Evolutionary conservation across 805 yeast genomes (phyloP).

Genomic region (Ogataea corticis): DNA sequence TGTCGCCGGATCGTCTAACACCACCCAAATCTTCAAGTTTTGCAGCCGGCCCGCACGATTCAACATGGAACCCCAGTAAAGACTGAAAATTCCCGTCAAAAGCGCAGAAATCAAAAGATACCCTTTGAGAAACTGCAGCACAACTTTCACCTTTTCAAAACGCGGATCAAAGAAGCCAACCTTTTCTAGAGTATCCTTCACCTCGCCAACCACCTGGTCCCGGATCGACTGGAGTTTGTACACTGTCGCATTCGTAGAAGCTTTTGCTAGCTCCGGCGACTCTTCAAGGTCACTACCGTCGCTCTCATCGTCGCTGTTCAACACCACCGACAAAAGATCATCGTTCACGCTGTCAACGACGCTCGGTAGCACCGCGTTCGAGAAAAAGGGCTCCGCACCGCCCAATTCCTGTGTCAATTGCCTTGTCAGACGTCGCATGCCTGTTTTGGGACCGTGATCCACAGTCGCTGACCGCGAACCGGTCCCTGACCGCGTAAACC

Average conservation of each 20-base stretch:
- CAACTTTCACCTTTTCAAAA: constrained; percentile 17
- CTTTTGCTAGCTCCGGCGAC: neutral
- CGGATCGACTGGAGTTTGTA: constrained; percentile 16
- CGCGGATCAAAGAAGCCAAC: constrained; percentile 31
- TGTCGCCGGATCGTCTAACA: constrained; percentile 21
- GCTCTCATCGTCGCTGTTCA: constrained; percentile 13
- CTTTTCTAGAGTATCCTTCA: constrained; percentile 22
- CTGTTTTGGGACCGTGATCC: neutral
- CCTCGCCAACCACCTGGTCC: constrained; percentile 19
- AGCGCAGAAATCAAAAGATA: constrained; percentile 34
- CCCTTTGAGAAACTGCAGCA: constrained; percentile 24
- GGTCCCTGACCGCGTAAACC: constrained; percentile 7
- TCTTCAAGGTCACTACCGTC: constrained; percentile 3
- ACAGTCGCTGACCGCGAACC: constrained; percentile 6
- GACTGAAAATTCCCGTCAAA: constrained; percentile 39
- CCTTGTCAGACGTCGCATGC: constrained; percentile 9
- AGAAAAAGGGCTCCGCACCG: constrained; percentile 15
- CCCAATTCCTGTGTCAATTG: constrained; percentile 16
- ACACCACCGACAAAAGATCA: constrained; percentile 20
- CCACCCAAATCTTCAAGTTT: constrained; percentile 37
- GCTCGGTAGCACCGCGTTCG: constrained; percentile 17
- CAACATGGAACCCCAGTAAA: constrained; percentile 45
- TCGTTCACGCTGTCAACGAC: constrained; percentile 12
- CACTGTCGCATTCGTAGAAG: constrained; percentile 3
- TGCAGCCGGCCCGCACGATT: constrained; percentile 29